Base-by-base conservation (phyloP, 192 early-diverging fungal genomes). In the Entomortierella parvispora region DNA sequence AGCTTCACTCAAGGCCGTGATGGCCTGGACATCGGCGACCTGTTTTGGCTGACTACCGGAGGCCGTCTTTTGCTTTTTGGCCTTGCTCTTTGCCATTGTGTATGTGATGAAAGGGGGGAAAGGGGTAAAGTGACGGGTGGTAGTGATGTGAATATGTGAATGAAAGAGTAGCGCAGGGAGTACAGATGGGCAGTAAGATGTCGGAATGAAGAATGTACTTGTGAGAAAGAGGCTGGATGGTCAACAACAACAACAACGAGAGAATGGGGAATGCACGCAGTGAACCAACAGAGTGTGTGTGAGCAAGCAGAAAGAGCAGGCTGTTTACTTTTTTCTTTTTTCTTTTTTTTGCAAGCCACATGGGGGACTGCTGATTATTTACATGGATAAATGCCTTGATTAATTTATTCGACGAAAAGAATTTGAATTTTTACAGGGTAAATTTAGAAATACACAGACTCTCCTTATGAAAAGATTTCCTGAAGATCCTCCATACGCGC, bases 401-500 rank as follows among this genome's bases (percentile, higher is more conserved):
- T n/a, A n/a, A n/a, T n/a, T n/a, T n/a, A n/a, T n/a, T n/a, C n/a
- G n/a, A n/a, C n/a, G n/a, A n/a, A n/a, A n/a, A n/a, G n/a, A n/a
- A n/a, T n/a, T n/a, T n/a, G n/a, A n/a, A n/a, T n/a, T n/a, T n/a
- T n/a, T n/a, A n/a, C n/a, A n/a, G n/a, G n/a, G n/a, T n/a, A n/a
- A n/a, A n/a, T n/a, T n/a, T 15, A 23, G 50, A 29, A 37, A 37
- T 0, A 23, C 8, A 56, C 54, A 32, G 32, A 18, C 17, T 18
- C 43, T 28, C 45, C 40, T 49, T 83, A 74, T 49, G 83, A 87
- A 15, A 87, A 70, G 23, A 84, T 65, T 29, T 82, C 69, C n/a
- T 71, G 75, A 20, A 87, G 58, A 23, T 87, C 86, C 23, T 85
- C 82, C 34, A 87, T 52, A 29, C 79, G 62, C 5, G 71, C 80